phyloP scores from a whole-genome alignment of 768 basidiomycete species.

The Lenzites betulinus region DNA sequence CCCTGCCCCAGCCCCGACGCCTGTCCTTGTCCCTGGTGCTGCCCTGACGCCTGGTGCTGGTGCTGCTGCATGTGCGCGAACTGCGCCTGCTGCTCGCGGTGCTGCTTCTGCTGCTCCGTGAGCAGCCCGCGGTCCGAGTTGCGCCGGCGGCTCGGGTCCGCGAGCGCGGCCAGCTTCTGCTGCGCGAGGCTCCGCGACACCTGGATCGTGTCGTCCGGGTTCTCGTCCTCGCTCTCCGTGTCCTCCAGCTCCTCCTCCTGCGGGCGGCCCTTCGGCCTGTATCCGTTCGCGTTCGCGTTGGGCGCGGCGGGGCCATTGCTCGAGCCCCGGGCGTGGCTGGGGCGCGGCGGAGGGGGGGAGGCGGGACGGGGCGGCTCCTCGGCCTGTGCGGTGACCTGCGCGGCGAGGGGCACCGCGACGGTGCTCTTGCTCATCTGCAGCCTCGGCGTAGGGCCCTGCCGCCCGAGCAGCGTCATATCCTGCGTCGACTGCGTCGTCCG shows the following conservation, averaged over 20 bases:
- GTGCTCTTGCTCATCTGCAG: conserved; percentile 57
- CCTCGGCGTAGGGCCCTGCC: conserved; percentile 18
- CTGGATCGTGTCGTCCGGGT: conserved; percentile 53
- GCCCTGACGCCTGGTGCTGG: too few relatives aligned
- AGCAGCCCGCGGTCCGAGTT: conserved; percentile 34
- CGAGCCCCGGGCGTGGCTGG: too few relatives aligned
- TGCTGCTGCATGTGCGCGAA: neutral
- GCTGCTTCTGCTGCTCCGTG: conserved; percentile 25
- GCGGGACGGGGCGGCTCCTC: conserved; percentile 21
- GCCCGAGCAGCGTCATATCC: conserved; percentile 42
- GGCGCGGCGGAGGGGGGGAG: too few relatives aligned
- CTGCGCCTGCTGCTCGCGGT: conserved; percentile 1
- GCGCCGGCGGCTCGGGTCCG: conserved; percentile 43
- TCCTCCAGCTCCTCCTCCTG: conserved; percentile 67
- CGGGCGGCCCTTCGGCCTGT: conserved; percentile 67
- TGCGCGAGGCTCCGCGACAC: conserved; percentile 71
- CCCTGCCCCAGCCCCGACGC: conserved; percentile 3
- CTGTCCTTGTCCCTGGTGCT: neutral
- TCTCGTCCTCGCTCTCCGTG: conserved; percentile 49
- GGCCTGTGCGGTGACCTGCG: conserved; percentile 45
- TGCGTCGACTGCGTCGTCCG: conserved; percentile 50
- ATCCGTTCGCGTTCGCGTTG: conserved; percentile 38
- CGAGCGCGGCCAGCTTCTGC: conserved; percentile 61
- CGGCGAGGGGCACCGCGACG: conserved; percentile 59
- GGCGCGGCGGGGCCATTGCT: conserved; percentile 22